Base-by-base conservation (phyloP, 331 rosid species). In the Quercus lobata region DNA sequence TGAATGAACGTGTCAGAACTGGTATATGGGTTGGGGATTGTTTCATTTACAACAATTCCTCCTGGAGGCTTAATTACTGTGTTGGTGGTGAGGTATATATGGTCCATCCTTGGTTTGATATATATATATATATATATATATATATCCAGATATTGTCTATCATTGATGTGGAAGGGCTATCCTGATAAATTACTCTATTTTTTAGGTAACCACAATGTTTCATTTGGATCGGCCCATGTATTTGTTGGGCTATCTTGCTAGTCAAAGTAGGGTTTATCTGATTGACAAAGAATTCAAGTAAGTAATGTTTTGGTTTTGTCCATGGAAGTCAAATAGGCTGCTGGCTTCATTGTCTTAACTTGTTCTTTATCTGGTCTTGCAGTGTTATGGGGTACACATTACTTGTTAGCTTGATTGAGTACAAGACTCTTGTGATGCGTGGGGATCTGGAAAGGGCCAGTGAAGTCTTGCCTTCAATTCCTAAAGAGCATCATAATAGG, bases 21-120 rank as follows among this genome's bases (percentile, higher is more conserved):
- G 99, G 99, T 78, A 24, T 93, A 77, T 96, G 99, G 99, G 99
- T 96, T 86, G 99, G 99, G 83, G 99, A 96, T 91, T 96, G 99
- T 81, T 96, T 96, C 89, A 96, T 96, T 85, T 96, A 96, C 83
- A 96, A 82, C 90, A 96, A 93, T 82, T 89, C 98, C 66, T 93
- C 99, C 60, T 92, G 98, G 99, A 92, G 98, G 85, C 98, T 96
- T 61, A 96, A 96, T 82, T 96, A 96, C 79, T 96, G 97, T 83
- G 97, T 96, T 84, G 99, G 99, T 84, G 99, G 98, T 24, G 99
- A 96, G 99, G 98, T 95, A 91, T 73, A 6, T 72, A 75, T 69
- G 7, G 83, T 58, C 68, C 52, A 46, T 79, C 35, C 60, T 27
- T 46, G 61, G 63, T 30, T 30, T 16, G 56, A 35, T 25, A 35